These are phyloP conservation scores for Clitopilus hobsonii DNA, from an alignment of 768 basidiomycete genomes.

Conservation along the genomic window DNA sequence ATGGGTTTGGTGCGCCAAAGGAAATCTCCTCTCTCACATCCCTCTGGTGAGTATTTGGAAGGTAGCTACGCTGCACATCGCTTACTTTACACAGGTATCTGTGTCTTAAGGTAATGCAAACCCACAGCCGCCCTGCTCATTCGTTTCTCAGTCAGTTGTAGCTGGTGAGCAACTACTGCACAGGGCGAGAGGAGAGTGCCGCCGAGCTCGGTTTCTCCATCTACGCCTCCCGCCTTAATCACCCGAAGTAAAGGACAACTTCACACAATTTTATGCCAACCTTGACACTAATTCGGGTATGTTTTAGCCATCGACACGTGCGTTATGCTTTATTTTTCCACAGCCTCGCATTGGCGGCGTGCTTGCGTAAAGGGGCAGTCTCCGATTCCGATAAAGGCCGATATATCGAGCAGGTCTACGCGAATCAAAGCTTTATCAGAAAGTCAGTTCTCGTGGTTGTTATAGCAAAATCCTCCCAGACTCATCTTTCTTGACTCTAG, in stretches of 20 bases:
- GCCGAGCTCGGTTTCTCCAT: constrained; percentile 59
- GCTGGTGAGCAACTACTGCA: too few species aligned
- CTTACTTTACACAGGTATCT: neutral
- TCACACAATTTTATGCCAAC: neutral
- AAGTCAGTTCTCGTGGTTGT: constrained; percentile 32
- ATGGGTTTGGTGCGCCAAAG: neutral
- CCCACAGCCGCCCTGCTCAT: too few species aligned
- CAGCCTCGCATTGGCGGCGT: constrained; percentile 60
- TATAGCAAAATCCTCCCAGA: neutral
- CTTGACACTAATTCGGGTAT: constrained; percentile 1
- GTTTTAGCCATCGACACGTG: constrained; percentile 58
- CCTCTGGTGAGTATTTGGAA: neutral
- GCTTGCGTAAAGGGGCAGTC: constrained; percentile 42
- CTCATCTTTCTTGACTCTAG: constrained; percentile 25
- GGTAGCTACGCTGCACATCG: neutral
- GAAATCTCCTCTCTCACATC: neutral
- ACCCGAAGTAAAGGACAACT: constrained; percentile 62
- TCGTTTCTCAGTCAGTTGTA: too few species aligned
- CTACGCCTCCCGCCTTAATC: constrained; percentile 51
- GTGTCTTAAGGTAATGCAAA: neutral
- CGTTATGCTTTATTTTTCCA: constrained; percentile 71
- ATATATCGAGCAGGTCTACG: constrained; percentile 53
- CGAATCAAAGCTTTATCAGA: constrained; percentile 58
- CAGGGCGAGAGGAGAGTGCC: constrained; percentile 56
- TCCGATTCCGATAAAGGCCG: constrained; percentile 25